phyloP scores from a whole-genome alignment of 345 rosid genomes.

The Lepidium sativum region DNA sequence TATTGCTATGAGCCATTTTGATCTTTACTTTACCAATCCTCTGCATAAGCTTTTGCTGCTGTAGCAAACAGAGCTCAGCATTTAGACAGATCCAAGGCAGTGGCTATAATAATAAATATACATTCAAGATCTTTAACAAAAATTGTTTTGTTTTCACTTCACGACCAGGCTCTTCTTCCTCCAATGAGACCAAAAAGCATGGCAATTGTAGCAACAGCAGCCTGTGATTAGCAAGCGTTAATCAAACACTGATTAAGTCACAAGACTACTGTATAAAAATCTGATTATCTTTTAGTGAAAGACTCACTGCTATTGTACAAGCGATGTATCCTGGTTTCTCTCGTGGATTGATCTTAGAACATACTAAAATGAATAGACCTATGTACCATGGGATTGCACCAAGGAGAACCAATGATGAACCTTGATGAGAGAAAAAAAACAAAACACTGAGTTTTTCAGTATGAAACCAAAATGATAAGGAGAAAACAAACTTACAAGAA shows the following conservation, averaged over 20 bases:
- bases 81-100: neutral
- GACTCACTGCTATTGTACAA: conserved; percentile 64
- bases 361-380: conserved; percentile 47
- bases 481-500: conserved; percentile 44
- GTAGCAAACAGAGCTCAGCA: neutral
- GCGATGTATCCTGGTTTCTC: conserved; percentile 89
- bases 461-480: too few species aligned
- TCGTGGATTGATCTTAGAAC: conserved; percentile 45
- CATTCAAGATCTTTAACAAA: neutral
- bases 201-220: conserved; percentile 17
- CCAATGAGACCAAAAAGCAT: conserved; percentile 6
- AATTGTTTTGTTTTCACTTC: neutral
- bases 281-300: neutral
- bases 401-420: conserved; percentile 71
- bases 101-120: too few species aligned
- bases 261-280: neutral
- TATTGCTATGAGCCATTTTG: too few species aligned
- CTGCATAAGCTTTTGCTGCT: neutral
- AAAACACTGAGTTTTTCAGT: neutral
- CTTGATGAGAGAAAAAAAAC: conserved; percentile 21
- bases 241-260: neutral
- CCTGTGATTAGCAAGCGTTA: neutral
- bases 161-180: conserved; percentile 16
- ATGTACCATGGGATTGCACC: conserved; percentile 79
- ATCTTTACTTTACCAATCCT: too few species aligned